These are phyloP conservation scores for Truncatella angustata DNA, from an alignment of 2,329 filamentous ascomycete genomes.

Conservation along the genomic window DNA sequence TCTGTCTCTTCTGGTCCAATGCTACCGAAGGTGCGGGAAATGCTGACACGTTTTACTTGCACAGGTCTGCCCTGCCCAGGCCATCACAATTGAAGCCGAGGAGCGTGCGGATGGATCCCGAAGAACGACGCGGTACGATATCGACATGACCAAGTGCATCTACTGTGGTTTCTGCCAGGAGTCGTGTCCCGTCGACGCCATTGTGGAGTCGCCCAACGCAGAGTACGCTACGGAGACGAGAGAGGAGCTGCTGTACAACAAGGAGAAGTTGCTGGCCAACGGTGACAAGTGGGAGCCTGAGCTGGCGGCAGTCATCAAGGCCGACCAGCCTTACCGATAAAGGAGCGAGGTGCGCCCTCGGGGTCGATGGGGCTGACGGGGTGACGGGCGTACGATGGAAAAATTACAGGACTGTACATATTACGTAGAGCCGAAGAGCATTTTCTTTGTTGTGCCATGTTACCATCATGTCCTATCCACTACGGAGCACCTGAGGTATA, in stretches of 20 bases:
- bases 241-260: conserved; percentile 97
- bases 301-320: conserved; percentile 85
- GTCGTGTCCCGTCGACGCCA: conserved; percentile 96
- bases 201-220: conserved; percentile 62
- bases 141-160: conserved; percentile 99
- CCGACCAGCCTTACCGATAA: conserved; percentile 90
- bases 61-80: conserved; percentile 90
- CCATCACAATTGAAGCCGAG: conserved; percentile 98
- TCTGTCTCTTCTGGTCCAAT: too few relatives aligned
- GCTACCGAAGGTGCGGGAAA: too few relatives aligned
- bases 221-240: conserved; percentile 67
- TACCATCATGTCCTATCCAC: not conserved
- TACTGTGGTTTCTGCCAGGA: conserved; percentile 99
- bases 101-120: conserved; percentile 95
- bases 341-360: too few relatives aligned
- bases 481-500: too few relatives aligned
- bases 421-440: conserved; percentile 6
- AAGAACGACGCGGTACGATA: conserved; percentile 95
- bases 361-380: too few relatives aligned
- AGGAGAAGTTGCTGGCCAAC: conserved; percentile 86
- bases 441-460: conserved; percentile 6
- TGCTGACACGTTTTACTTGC: too few relatives aligned
- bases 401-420: conserved; percentile 14
- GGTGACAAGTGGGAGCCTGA: conserved; percentile 98
- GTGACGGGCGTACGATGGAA: too few relatives aligned